phyloP scores from a whole-genome alignment of 2,329 filamentous ascomycete species.

The Tolypocladium ovalisporum region DNA sequence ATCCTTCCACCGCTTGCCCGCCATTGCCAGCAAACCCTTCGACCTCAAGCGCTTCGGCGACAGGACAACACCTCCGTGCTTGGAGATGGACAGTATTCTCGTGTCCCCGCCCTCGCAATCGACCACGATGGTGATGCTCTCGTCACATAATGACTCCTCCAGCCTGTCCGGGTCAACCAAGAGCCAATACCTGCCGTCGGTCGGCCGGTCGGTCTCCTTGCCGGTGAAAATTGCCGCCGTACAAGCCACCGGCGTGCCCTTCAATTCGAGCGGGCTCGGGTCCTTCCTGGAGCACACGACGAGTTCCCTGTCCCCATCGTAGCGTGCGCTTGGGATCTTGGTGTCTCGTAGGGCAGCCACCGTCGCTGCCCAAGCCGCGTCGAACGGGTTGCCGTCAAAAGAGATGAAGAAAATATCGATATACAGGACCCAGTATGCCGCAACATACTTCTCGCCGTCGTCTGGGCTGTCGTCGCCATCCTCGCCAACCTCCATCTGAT shows the following conservation, averaged over 20 bases:
- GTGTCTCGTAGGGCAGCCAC: conserved; percentile 73
- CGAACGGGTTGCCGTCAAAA: conserved; percentile 83
- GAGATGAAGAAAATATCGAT: conserved; percentile 93
- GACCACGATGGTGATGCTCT: conserved; percentile 76
- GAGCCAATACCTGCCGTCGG: conserved; percentile 54
- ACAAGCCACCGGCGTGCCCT: conserved; percentile 61
- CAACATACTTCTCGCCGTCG: conserved; percentile 38
- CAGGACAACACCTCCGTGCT: conserved; percentile 66
- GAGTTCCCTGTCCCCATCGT: conserved; percentile 71
- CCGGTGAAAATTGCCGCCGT: conserved; percentile 72
- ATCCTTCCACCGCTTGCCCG: conserved; percentile 23
- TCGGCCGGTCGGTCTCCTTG: conserved; percentile 36
- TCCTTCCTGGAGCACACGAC: conserved; percentile 60
- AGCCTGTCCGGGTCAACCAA: conserved; percentile 81
- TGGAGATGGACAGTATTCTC: conserved; percentile 63
- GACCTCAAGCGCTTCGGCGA: conserved; percentile 56
- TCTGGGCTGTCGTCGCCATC: conserved; percentile 15
- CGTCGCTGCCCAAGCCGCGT: conserved; percentile 79
- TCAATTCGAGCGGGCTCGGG: conserved; percentile 46
- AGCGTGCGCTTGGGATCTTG: conserved; percentile 65
- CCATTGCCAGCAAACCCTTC: conserved; percentile 37
- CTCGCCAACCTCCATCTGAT: conserved; percentile 25
- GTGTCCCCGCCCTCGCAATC: conserved; percentile 44
- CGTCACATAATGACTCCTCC: conserved; percentile 76
- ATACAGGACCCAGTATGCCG: conserved; percentile 90